Evolutionary conservation across 1,284 basidiomycete genomes (phyloP).

Genomic region (Ceratobasidium sp.): DNA sequence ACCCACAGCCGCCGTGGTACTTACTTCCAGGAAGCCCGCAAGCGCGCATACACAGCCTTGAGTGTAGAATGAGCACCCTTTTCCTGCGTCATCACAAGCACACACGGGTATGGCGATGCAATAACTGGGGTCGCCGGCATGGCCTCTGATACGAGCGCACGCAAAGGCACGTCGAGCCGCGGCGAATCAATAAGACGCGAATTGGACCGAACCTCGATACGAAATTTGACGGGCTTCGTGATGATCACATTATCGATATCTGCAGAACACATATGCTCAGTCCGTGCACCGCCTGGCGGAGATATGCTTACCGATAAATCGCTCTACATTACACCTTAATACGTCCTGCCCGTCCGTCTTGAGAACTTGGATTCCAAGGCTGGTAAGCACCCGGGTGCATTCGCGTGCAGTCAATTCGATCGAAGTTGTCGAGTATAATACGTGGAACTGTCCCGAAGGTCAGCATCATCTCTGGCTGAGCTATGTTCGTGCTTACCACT

Average conservation of each 20-base stretch:
- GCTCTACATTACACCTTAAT: conserved; percentile 49
- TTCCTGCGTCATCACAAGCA: conserved; percentile 56
- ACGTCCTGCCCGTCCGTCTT: conserved; percentile 49
- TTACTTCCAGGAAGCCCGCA: conserved; percentile 51
- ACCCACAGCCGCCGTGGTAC: not conserved
- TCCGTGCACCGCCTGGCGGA: not conserved
- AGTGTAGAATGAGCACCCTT: conserved; percentile 57
- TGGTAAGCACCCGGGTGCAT: conserved; percentile 1
- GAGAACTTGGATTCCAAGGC: conserved; percentile 36
- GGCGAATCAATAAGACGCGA: not conserved
- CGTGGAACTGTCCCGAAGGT: not conserved
- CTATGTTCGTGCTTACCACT: not conserved
- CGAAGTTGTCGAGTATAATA: conserved; percentile 21
- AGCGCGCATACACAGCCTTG: conserved; percentile 51
- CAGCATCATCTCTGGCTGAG: not conserved
- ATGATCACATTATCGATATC: conserved; percentile 47
- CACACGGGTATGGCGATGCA: conserved; percentile 13
- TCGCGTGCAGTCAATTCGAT: conserved; percentile 19
- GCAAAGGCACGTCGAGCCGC: not conserved
- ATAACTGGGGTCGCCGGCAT: conserved; percentile 32
- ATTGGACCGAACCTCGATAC: conserved; percentile 46
- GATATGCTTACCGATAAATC: conserved; percentile 46
- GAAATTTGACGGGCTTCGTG: conserved; percentile 50
- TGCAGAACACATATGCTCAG: conserved; percentile 24
- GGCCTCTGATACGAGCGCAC: conserved; percentile 46